Evolutionary conservation across 495 filamentous ascomycete species (phyloP).

Genomic region (Articulospora tetracladia): DNA sequence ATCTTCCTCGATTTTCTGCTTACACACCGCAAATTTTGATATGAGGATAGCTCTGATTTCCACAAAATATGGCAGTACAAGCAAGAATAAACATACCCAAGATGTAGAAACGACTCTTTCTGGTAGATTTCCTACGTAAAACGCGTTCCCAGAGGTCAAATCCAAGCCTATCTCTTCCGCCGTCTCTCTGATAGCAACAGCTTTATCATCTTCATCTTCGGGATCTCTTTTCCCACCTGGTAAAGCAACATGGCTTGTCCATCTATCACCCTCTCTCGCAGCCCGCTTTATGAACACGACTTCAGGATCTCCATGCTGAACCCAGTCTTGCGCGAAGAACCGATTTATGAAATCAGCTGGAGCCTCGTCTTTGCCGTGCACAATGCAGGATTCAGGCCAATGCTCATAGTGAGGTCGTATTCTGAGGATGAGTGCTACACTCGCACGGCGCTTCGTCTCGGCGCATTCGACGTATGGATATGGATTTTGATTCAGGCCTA

Average conservation of each 20-base stretch:
- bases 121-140: constrained; percentile 64
- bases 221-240: constrained; percentile 72
- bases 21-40: background rate
- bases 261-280: constrained; percentile 65
- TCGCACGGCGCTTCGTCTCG: background rate
- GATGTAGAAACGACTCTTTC: constrained; percentile 69
- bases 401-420: constrained; percentile 58
- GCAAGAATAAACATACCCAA: constrained; percentile 34
- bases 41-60: background rate
- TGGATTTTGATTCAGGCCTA: background rate
- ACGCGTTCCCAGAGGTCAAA: constrained; percentile 48
- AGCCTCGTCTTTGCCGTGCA: constrained; percentile 18
- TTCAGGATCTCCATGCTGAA: constrained; percentile 69
- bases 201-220: constrained; percentile 60
- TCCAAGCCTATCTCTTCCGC: constrained; percentile 70
- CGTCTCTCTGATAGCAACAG: constrained; percentile 65
- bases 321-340: constrained; percentile 71
- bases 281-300: constrained; percentile 76
- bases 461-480: background rate
- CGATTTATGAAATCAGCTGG: constrained; percentile 42
- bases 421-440: constrained; percentile 67
- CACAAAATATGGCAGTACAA: background rate
- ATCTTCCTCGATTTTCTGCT: too few relatives aligned
- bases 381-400: constrained; percentile 36
- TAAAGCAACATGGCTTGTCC: constrained; percentile 73